These are phyloP conservation scores for Pyrrhoderma lamaoense DNA, from an alignment of 1,284 basidiomycete species.

Conservation along the genomic window DNA sequence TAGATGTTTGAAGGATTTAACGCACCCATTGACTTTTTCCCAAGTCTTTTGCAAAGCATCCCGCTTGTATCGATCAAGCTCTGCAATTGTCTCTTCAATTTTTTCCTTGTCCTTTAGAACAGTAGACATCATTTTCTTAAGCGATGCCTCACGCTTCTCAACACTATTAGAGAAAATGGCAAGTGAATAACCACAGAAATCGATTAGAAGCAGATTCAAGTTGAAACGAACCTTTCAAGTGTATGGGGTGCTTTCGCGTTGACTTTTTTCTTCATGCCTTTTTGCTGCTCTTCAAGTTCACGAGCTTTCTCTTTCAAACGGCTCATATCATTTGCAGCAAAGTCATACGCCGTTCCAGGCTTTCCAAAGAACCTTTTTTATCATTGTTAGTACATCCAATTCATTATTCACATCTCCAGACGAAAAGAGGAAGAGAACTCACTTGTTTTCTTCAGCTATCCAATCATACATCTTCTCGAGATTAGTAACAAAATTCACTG, in stretches of 20 bases:
- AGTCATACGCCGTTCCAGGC: constrained; percentile 79
- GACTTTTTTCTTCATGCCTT: constrained; percentile 89
- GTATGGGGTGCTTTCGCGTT: constrained; percentile 95
- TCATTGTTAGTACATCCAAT: constrained; percentile 4
- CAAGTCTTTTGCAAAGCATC: constrained; percentile 93
- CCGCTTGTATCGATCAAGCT: constrained; percentile 91
- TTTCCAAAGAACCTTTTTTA: constrained; percentile 75
- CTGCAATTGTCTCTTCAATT: constrained; percentile 91
- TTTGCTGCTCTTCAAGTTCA: constrained; percentile 77
- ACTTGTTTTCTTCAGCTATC: constrained; percentile 86
- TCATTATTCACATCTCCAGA: background rate
- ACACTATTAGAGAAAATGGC: constrained; percentile 70
- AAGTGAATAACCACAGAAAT: background rate
- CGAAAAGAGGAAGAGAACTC: constrained; percentile 27
- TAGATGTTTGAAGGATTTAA: constrained; percentile 7
- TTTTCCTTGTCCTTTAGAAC: constrained; percentile 94
- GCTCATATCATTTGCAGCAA: constrained; percentile 62
- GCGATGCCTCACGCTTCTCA: constrained; percentile 86
- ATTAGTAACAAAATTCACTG: constrained; percentile 38
- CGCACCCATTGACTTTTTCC: constrained; percentile 89
- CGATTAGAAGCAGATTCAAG: background rate
- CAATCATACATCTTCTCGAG: constrained; percentile 84
- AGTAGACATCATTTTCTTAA: constrained; percentile 85
- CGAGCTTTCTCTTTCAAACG: constrained; percentile 60
- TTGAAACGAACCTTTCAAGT: constrained; percentile 75